Evolutionary conservation across 441 rosid genomes (phyloP).

Genomic region (Aquilaria agallochum): DNA sequence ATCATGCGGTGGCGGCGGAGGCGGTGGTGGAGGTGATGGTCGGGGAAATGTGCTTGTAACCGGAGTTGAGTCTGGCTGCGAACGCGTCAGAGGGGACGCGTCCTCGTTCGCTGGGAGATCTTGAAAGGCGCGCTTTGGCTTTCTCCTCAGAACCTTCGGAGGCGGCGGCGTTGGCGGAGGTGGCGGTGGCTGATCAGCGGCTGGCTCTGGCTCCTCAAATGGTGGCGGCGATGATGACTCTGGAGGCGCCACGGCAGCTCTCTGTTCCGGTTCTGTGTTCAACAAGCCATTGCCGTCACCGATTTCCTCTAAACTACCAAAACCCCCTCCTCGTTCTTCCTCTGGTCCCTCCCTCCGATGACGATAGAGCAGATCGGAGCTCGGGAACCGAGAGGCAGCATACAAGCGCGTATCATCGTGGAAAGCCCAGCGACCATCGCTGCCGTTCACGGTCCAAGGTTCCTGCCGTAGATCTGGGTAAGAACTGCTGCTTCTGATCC

Average conservation of each 20-base stretch:
- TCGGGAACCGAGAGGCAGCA: slow-evolving; percentile 22
- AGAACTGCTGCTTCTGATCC: slow-evolving; percentile 67
- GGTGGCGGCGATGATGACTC: background rate
- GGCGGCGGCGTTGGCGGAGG: slow-evolving; percentile 24
- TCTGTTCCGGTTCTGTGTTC: slow-evolving; percentile 7
- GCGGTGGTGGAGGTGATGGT: slow-evolving; percentile 15
- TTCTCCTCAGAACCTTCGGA: slow-evolving; percentile 37
- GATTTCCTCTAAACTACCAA: slow-evolving; percentile 8
- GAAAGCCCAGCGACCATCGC: slow-evolving; percentile 55
- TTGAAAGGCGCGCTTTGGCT: slow-evolving; percentile 40
- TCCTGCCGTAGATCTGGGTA: slow-evolving; percentile 78
- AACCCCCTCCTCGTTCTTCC: slow-evolving; percentile 12
- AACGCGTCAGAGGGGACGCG: slow-evolving; percentile 1
- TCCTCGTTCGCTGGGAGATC: slow-evolving; percentile 17
- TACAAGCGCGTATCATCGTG: slow-evolving; percentile 64
- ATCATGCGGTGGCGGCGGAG: slow-evolving; percentile 23
- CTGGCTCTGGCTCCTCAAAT: background rate
- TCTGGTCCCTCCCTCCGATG: slow-evolving; percentile 14
- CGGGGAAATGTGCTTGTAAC: background rate
- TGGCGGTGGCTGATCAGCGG: slow-evolving; percentile 11
- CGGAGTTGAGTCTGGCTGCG: background rate
- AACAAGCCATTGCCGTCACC: slow-evolving; percentile 21
- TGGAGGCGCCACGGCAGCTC: slow-evolving; percentile 11
- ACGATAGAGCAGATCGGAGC: slow-evolving; percentile 22
- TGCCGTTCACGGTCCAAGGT: slow-evolving; percentile 19